Conservation (phyloP, 148 eudicot species). For the Simmondsia chinensis region DNA sequence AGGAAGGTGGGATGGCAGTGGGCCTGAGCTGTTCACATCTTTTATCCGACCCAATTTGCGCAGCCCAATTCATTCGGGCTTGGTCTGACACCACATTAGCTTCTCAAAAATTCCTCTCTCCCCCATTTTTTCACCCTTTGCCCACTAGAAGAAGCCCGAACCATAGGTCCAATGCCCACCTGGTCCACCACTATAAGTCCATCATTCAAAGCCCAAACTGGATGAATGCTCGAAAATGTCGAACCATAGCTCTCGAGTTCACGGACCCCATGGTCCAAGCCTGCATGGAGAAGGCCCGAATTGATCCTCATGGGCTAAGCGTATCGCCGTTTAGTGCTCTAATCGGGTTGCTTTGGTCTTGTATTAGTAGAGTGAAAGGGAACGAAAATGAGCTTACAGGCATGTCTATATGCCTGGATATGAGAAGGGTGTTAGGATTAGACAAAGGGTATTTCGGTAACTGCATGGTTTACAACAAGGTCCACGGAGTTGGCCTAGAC, state of each 20-base stretch:
- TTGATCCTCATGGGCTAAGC: not conserved
- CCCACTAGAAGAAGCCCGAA: slow-evolving; percentile 10
- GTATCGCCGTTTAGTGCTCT: slow-evolving; percentile 35
- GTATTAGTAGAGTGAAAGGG: slow-evolving; percentile 39
- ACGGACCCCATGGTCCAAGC: slow-evolving; percentile 31
- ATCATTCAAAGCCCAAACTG: slow-evolving; percentile 10
- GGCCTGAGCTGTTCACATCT: slow-evolving; percentile 64
- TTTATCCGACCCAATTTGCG: slow-evolving; percentile 40
- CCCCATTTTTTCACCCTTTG: slow-evolving; percentile 58
- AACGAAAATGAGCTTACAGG: slow-evolving; percentile 19
- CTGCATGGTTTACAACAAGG: slow-evolving; percentile 43
- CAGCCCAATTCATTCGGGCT: slow-evolving; percentile 41
- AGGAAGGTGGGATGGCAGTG: slow-evolving; percentile 65
- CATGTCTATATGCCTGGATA: slow-evolving; percentile 46
- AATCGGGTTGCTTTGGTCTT: slow-evolving; percentile 40
- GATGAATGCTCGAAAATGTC: slow-evolving; percentile 1
- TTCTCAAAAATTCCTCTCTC: slow-evolving; percentile 23
- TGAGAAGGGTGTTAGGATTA: slow-evolving; percentile 30
- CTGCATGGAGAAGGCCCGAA: slow-evolving; percentile 25
- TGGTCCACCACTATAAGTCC: slow-evolving; percentile 41
- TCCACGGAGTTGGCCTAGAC: slow-evolving; percentile 16
- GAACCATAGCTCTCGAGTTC: slow-evolving; percentile 34
- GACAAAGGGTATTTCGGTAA: slow-evolving; percentile 65
- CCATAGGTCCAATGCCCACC: slow-evolving; percentile 9
- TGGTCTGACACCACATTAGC: slow-evolving; percentile 38